Evolutionary conservation across 331 rosid genomes (phyloP), one percentile per base, ranked within the genome.

Genomic region (Malus hybrid): DNA sequence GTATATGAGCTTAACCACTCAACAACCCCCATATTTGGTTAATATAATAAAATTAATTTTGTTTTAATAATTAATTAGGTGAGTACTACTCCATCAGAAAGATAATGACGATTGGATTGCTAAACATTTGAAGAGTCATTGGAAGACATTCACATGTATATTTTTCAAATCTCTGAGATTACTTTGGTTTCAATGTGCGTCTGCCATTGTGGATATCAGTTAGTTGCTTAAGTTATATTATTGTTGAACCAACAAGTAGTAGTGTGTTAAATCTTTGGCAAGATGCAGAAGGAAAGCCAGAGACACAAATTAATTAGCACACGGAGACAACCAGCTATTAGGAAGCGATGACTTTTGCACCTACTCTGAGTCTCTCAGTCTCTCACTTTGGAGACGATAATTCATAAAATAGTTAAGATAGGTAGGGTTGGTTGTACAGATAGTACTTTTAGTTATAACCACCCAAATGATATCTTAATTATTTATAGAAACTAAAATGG

Each of bases 1-100:
- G 15, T 46, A 16, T 79, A 16, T 79, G 86, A 82, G 74, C 59
- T 74, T 70, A 81, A 77, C 86, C 65, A 44, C 48, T 55, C 79
- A 82, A 85, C 86, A 14, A 75, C 70, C 84, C 65, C 82, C 56
- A 9, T 39, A 39, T 39, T 2, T 39, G 12, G 50, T 76, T 42
- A 54, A 29, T 14, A 39, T 71, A 62, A 67, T n/a, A 44, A 50
- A 33, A 54, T 19, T 29, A 39, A 39, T 31, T 28, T 70, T 39
- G 44, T 39, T 36, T 2, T 36, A 66, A 34, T 34, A 6, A 36
- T 66, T 66, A 34, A 34, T 66, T 33, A 10, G 70, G 48, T 34
- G 44, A 66, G 46, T 31, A 15, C 44, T 65, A 19, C 20, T 50
- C 56, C 56, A 50, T 50, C 9, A 50, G 9, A 50, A 50, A 16